phyloP scores from a whole-genome alignment of 805 yeast species.

The Candida nitratophila region DNA sequence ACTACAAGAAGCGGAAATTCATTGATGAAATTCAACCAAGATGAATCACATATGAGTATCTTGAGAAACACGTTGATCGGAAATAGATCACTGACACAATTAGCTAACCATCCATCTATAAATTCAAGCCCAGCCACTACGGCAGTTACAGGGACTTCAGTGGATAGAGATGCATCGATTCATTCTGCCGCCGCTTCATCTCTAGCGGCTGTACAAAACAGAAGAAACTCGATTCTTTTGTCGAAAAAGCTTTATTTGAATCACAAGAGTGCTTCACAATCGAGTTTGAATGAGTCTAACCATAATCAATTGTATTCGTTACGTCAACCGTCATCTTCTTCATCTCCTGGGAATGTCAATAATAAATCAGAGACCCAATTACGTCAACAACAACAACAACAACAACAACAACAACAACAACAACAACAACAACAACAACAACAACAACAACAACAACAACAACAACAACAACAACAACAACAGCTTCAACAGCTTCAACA shows the following conservation, averaged over 20 bases:
- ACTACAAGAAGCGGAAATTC: too few species aligned
- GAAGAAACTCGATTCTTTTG: slow-evolving; percentile 22
- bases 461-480: background rate
- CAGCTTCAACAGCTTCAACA: background rate
- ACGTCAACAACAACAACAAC: background rate
- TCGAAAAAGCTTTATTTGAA: slow-evolving; percentile 23
- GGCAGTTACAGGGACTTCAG: background rate
- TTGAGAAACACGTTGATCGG: background rate
- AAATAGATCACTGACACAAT: background rate
- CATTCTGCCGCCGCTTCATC: too few species aligned
- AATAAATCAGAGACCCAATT: background rate
- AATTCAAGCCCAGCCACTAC: background rate
- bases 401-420: background rate
- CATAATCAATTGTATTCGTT: background rate
- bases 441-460: background rate
- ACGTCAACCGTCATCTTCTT: background rate
- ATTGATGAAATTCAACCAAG: background rate
- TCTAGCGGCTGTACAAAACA: slow-evolving; percentile 11
- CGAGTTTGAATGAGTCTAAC: background rate
- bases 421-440: background rate
- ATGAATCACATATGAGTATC: slow-evolving; percentile 3
- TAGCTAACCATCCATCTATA: background rate
- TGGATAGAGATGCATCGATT: background rate
- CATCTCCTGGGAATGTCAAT: background rate
- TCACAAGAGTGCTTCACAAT: background rate